phyloP scores from a whole-genome alignment of 139 green algal species.

The Chlamydomonas sphaeroides region DNA sequence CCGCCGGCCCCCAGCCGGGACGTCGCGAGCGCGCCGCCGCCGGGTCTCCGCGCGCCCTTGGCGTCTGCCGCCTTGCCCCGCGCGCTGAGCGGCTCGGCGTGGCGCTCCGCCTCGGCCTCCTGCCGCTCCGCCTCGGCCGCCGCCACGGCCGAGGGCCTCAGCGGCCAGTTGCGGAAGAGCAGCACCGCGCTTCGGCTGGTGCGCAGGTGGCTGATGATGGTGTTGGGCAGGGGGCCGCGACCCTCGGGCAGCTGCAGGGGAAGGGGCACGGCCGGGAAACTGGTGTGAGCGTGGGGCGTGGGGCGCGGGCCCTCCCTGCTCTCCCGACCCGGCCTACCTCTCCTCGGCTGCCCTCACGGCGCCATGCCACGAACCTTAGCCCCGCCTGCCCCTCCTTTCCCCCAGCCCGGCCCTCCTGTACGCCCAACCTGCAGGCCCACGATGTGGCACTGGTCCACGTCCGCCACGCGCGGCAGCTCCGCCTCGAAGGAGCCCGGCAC shows the following conservation, averaged over 20 bases:
- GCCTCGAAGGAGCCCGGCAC: slow-evolving; percentile 14
- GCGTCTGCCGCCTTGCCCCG: too few species aligned
- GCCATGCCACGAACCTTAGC: background rate
- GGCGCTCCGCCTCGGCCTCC: too few species aligned
- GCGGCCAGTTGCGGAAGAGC: slow-evolving; percentile 32
- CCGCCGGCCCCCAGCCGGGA: too few species aligned
- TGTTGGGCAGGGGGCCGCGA: slow-evolving; percentile 25
- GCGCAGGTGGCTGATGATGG: slow-evolving; percentile 2
- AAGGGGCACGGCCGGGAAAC: too few species aligned
- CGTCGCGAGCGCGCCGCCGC: too few species aligned
- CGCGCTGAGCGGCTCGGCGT: too few species aligned
- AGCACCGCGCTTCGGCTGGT: slow-evolving; percentile 15
- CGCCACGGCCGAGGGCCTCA: too few species aligned
- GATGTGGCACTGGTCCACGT: slow-evolving; percentile 36
- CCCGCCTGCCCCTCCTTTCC: background rate
- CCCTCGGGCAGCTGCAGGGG: slow-evolving; percentile 18
- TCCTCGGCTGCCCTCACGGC: background rate
- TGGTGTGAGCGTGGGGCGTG: background rate
- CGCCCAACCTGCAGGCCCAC: slow-evolving; percentile 34
- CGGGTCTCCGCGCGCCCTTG: too few species aligned
- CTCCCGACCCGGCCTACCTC: background rate
- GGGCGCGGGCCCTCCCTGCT: too few species aligned
- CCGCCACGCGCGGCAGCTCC: slow-evolving; percentile 19
- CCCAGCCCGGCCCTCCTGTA: background rate
- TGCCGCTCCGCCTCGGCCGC: too few species aligned